These are phyloP conservation scores for Aspergillus affinis DNA, from an alignment of 495 filamentous ascomycete species.

Conservation along the genomic window DNA sequence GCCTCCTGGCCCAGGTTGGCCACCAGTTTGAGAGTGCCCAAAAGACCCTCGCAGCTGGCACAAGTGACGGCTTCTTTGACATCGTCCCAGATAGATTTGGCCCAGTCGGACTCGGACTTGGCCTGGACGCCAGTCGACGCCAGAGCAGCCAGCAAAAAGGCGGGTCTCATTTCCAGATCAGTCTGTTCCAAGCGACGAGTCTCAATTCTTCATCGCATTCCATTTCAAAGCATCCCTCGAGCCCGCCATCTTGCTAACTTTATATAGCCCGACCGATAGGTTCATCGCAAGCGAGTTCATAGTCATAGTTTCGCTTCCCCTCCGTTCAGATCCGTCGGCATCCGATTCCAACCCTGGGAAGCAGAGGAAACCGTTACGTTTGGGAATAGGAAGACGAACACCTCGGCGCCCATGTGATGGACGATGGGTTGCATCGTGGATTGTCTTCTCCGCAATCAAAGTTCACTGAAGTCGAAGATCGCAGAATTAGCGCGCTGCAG, in stretches of 20 bases:
- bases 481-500: not conserved
- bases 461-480: not conserved
- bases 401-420: not conserved
- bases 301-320: not conserved
- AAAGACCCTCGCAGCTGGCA: conserved; percentile 44
- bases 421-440: not conserved
- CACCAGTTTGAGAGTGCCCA: conserved; percentile 46
- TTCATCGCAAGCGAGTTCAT: no score
- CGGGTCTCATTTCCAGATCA: conserved; percentile 3
- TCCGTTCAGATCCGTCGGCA: not conserved
- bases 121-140: not conserved
- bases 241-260: not conserved
- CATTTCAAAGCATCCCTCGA: not conserved
- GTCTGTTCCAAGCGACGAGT: not conserved
- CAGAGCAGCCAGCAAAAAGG: conserved; percentile 2
- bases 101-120: conserved; percentile 7
- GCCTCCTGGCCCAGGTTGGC: conserved; percentile 42
- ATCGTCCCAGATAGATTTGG: conserved; percentile 32
- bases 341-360: not conserved
- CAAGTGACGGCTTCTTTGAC: conserved; percentile 46
- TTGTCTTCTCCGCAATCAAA: not conserved
- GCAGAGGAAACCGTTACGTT: not conserved
- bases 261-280: not conserved
- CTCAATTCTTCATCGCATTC: not conserved
- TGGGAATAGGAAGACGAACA: not conserved